Base-by-base conservation (phyloP, 2,329 filamentous ascomycete species). In the Boeremia exigua region DNA sequence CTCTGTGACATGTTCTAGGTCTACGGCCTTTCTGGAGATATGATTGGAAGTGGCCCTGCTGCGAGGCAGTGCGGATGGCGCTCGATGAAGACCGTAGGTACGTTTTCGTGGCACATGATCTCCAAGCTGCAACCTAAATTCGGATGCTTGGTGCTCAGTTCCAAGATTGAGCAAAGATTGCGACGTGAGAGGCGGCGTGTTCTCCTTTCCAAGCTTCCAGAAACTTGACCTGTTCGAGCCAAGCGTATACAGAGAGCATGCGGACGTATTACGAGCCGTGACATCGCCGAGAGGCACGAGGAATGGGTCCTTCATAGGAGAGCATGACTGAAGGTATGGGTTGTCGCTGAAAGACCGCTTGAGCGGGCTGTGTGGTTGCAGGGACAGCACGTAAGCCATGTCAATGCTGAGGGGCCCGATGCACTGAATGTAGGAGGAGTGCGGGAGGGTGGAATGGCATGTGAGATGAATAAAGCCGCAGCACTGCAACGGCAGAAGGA, bases 291-390 rank as follows among this genome's bases (percentile, higher is more conserved):
- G 66, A 6, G 73, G 65, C 17, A 55, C 54, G 25, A 65, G 51
- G 12, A 69, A 51, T 15, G 59, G 54, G 28, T 72, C 65, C 34
- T 63, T 66, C 11, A 72, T 51, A 29, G 75, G 67, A 14, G 75
- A 74, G 58, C 65, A 69, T 43, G 73, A 65, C 37, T 64, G 67
- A 40, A 75, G 62, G 63, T 72, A 75, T 34, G 71, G 72, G 48
- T 70, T 74, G 60, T 78, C 75, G 63, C 73, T 76, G 65, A 78
- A 77, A 51, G 75, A 75, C 48, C 74, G 73, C 63, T 78, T 76
- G 60, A 77, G 66, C 9, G 75, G 74, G 55, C 72, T 77, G 40
- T 72, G 70, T 14, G 74, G 69, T 30, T 68, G 72, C 45, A 78
- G 66, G 37, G 75, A 75, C 54, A 77, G 69, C 56, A 77, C 68